A percentile compares a stretch with the other conserved stretches of the same genome.
Conservation (phyloP, 345 rosid genomes). For the Syzygium aqueum region DNA sequence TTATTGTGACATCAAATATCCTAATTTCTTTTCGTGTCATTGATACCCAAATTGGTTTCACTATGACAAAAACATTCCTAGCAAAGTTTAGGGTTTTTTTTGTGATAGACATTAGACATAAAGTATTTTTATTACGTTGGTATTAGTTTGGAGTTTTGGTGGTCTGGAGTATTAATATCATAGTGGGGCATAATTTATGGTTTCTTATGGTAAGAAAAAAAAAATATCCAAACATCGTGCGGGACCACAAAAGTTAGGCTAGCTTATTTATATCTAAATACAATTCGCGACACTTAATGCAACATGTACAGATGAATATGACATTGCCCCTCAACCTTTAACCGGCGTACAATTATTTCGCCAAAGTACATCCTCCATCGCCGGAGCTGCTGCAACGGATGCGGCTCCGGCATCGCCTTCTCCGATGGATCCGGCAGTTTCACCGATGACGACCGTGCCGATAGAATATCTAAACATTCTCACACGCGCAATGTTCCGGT, state of each 20-base stretch:
- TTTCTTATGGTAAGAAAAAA: neutral
- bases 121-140: neutral
- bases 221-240: neutral
- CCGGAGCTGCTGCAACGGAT: neutral
- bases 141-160: fast-evolving
- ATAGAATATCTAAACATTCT: neutral
- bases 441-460: neutral
- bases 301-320: neutral
- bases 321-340: neutral
- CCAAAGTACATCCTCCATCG: neutral
- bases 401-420: neutral
- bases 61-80: neutral
- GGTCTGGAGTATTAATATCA: neutral
- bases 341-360: neutral
- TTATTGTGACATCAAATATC: neutral
- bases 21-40: neutral
- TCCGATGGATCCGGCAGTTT: neutral
- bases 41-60: neutral
- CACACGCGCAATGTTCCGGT: neutral
- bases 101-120: fast-evolving
- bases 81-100: neutral
- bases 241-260: neutral
- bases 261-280: neutral
- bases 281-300: neutral
- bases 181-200: fast-evolving